These are phyloP conservation scores for Silene latifolia DNA, from an alignment of 148 eudicot genomes.

Conservation along the genomic window DNA sequence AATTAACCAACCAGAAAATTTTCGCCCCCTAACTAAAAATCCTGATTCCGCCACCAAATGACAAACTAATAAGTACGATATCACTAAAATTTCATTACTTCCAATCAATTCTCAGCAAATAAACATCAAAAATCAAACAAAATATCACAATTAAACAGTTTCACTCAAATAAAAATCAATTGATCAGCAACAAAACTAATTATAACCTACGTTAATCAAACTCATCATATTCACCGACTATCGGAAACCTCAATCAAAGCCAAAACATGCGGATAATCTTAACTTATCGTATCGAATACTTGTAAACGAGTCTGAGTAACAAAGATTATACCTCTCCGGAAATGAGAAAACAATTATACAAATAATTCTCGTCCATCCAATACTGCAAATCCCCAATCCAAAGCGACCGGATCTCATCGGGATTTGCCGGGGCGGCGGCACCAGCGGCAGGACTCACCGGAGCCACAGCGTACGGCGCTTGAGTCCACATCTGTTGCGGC, in stretches of 20 bases:
- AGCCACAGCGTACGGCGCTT: conserved; percentile 31
- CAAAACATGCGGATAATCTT: too few species aligned
- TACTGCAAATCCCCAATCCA: conserved; percentile 98
- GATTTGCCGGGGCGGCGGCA: conserved; percentile 3
- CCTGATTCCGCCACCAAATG: too few species aligned
- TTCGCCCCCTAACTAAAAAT: too few species aligned
- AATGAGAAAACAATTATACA: conserved; percentile 45
- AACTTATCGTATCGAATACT: too few species aligned
- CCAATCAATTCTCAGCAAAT: background rate
- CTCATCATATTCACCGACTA: too few species aligned
- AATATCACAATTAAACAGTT: background rate
- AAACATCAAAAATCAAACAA: background rate
- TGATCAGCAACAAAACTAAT: background rate
- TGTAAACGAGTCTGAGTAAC: background rate
- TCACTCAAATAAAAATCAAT: background rate
- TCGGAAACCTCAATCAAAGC: too few species aligned
- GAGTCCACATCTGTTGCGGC: conserved; percentile 23
- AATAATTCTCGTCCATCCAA: conserved; percentile 90
- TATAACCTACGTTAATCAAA: too few species aligned
- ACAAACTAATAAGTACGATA: too few species aligned
- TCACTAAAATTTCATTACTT: background rate
- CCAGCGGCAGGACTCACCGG: conserved; percentile 12
- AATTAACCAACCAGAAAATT: too few species aligned
- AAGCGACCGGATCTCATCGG: conserved; percentile 73
- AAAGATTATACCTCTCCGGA: conserved; percentile 64